These are phyloP conservation scores for Podila minutissima DNA, from an alignment of 192 early-diverging fungal genomes.

Conservation along the genomic window DNA sequence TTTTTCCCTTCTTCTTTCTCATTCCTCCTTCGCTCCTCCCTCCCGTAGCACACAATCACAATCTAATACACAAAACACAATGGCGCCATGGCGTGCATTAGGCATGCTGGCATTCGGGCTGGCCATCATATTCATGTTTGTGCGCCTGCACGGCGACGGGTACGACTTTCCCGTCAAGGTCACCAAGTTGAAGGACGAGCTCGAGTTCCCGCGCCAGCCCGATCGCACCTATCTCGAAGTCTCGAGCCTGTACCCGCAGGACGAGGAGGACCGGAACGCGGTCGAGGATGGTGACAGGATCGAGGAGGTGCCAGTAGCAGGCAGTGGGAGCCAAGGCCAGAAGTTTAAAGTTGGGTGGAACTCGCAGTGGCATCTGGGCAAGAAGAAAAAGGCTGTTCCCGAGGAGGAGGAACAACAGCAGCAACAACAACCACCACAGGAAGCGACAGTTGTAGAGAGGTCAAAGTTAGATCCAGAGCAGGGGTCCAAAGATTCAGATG, in stretches of 20 bases:
- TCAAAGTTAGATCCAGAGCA: too few relatives aligned
- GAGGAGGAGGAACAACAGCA: neutral
- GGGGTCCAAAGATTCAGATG: neutral
- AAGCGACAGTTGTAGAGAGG: neutral
- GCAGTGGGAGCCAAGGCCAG: neutral
- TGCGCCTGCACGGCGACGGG: slow-evolving; percentile 39
- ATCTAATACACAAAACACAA: neutral
- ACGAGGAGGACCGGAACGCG: slow-evolving; percentile 1
- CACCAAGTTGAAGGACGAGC: neutral
- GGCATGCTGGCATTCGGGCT: slow-evolving; percentile 40
- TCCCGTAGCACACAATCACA: too few relatives aligned
- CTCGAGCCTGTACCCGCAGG: slow-evolving; percentile 8
- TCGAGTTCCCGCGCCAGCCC: slow-evolving; percentile 10
- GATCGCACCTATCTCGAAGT: slow-evolving; percentile 27
- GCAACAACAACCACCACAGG: neutral
- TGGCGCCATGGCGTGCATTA: slow-evolving; percentile 43
- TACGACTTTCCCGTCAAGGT: slow-evolving; percentile 33
- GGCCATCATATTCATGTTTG: slow-evolving; percentile 41
- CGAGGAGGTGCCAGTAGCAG: neutral
- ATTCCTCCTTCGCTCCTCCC: too few relatives aligned
- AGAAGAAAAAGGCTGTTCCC: neutral
- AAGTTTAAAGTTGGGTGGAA: slow-evolving; percentile 18
- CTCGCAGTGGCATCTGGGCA: slow-evolving; percentile 24
- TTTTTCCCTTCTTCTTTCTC: too few relatives aligned
- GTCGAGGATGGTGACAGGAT: neutral